Conservation (phyloP, 140 eudicot genomes). For the Ambrosia hybrid region DNA sequence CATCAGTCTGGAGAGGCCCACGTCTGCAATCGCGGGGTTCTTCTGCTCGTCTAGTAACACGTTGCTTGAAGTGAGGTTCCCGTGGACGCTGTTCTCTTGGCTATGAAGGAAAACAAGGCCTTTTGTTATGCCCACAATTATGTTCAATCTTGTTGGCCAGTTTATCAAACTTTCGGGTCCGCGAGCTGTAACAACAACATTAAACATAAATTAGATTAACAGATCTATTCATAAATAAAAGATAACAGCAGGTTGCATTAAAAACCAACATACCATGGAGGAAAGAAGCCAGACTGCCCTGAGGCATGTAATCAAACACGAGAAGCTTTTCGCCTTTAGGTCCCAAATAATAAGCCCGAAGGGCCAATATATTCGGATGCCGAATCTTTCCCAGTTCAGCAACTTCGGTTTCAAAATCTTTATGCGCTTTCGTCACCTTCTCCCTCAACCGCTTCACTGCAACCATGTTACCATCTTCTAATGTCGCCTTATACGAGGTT, state of each 20-base stretch:
- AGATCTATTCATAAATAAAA: not conserved
- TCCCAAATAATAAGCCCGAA: constrained; percentile 89
- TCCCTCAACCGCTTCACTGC: constrained; percentile 92
- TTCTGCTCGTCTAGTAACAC: constrained; percentile 68
- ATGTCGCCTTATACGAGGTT: constrained; percentile 87
- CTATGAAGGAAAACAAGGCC: constrained; percentile 75
- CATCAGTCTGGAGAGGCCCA: constrained; percentile 80
- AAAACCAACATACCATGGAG: constrained; percentile 72
- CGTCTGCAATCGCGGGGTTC: constrained; percentile 71
- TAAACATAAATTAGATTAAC: not conserved
- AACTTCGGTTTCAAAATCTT: constrained; percentile 82
- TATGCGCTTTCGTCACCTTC: constrained; percentile 79
- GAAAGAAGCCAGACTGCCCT: constrained; percentile 92
- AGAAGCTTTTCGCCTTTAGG: constrained; percentile 99
- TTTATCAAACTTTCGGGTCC: constrained; percentile 76
- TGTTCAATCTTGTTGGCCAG: constrained; percentile 84
- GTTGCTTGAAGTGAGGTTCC: constrained; percentile 82
- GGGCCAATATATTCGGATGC: constrained; percentile 72
- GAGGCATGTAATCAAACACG: constrained; percentile 87
- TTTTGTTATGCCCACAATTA: constrained; percentile 69
- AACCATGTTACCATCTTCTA: constrained; percentile 88
- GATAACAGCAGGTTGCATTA: not conserved
- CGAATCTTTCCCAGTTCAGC: constrained; percentile 76
- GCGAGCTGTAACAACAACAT: constrained; percentile 49
- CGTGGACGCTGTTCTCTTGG: constrained; percentile 66